Conservation (phyloP, 2,329 filamentous ascomycete species). For the Thelonectria blattea region DNA sequence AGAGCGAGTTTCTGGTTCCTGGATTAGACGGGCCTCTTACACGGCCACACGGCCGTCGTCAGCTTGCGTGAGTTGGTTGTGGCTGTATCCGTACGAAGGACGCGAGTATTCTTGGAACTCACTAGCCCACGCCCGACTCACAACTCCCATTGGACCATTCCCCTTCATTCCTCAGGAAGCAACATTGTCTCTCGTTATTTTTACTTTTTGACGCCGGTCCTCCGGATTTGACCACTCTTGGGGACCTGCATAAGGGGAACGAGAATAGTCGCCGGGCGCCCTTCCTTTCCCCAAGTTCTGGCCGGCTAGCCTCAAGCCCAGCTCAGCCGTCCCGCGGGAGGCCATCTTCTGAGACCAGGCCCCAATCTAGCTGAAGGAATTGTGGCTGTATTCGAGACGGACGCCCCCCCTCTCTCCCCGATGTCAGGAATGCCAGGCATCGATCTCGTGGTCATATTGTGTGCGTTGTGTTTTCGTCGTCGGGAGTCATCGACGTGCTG, state of each 20-base stretch:
- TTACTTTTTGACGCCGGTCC: conserved; percentile 4
- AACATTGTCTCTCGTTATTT: neutral
- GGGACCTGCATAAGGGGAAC: conserved; percentile 16
- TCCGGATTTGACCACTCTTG: neutral
- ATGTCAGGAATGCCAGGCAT: neutral
- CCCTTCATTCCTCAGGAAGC: no score
- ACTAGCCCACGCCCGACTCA: no score
- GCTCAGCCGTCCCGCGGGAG: conserved; percentile 6
- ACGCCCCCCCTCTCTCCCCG: conserved; percentile 2
- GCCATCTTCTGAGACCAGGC: conserved; percentile 13
- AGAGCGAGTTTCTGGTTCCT: neutral
- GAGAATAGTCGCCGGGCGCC: neutral
- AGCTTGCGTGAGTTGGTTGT: neutral
- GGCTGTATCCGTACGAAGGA: no score
- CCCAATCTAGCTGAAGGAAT: conserved; percentile 14
- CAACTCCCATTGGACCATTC: no score
- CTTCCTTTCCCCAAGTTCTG: conserved; percentile 3
- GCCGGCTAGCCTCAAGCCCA: neutral
- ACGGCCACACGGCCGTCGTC: neutral
- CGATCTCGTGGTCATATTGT: neutral
- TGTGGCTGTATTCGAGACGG: conserved; percentile 21
- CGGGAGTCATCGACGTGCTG: neutral
- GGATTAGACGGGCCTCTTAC: neutral
- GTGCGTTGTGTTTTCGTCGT: neutral
- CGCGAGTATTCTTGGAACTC: neutral